Percentiles rank a stretch among this genome's conserved stretches.
Evolutionary conservation across 1,139 yeast genomes (phyloP).

Genomic region (Yamadazyma taylorii): DNA sequence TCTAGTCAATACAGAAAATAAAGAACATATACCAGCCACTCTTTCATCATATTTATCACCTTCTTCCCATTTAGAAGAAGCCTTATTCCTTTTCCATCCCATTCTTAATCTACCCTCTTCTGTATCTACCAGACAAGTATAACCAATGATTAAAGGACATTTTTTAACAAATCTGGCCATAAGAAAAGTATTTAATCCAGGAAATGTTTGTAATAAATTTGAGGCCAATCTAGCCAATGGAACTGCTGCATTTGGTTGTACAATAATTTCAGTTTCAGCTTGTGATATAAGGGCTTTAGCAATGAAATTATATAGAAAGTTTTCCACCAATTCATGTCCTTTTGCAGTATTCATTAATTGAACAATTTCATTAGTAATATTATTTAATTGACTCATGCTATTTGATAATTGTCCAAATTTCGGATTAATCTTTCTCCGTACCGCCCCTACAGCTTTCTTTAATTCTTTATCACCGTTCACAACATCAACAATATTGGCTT

Average conservation of each 20-base stretch:
- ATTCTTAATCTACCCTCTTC: constrained; percentile 79
- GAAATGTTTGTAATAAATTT: constrained; percentile 53
- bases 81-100: constrained; percentile 79
- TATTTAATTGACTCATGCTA: constrained; percentile 56
- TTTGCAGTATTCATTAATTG: constrained; percentile 49
- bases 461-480: constrained; percentile 44
- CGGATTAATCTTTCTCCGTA: constrained; percentile 76
- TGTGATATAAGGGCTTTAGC: constrained; percentile 87
- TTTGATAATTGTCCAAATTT: constrained; percentile 89
- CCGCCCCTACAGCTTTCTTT: constrained; percentile 42
- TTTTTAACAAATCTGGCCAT: constrained; percentile 85
- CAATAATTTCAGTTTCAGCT: constrained; percentile 90
- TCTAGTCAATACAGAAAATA: constrained; percentile 74
- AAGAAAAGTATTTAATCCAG: constrained; percentile 66
- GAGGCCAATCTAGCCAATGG: constrained; percentile 74
- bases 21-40: constrained; percentile 78
- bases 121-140: constrained; percentile 68
- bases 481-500: constrained; percentile 52
- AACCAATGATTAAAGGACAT: constrained; percentile 88
- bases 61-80: constrained; percentile 69
- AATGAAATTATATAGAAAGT: constrained; percentile 77
- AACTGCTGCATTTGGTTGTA: constrained; percentile 72
- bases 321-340: constrained; percentile 46
- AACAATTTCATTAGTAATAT: constrained; percentile 52
- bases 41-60: constrained; percentile 78